A percentile compares a stretch with the other conserved stretches of the same genome.
Evolutionary conservation across 768 basidiomycete species (phyloP).

Genomic region (Pleurotus ostreatus): DNA sequence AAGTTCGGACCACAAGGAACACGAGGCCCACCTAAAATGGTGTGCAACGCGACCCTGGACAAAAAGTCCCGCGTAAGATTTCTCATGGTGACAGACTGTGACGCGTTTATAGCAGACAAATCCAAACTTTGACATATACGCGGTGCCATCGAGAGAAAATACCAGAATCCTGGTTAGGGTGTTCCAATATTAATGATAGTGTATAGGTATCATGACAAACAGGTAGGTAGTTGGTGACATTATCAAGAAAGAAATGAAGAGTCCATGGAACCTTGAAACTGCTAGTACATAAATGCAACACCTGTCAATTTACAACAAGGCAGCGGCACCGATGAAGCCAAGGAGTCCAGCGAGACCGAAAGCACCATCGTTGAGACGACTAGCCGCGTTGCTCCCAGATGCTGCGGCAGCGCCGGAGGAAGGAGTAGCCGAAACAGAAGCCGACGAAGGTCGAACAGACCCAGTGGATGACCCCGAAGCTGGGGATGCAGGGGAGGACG

Average conservation of each 20-base stretch:
- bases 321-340: constrained; percentile 43
- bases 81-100: neutral
- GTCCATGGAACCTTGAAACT: neutral
- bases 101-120: neutral
- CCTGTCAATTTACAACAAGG: constrained; percentile 34
- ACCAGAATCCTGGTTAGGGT: too few relatives aligned
- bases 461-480: constrained; percentile 2
- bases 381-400: constrained; percentile 15
- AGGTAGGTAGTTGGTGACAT: too few relatives aligned
- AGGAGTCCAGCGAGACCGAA: constrained; percentile 46
- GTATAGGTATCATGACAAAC: too few relatives aligned
- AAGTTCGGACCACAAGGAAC: constrained; percentile 2
- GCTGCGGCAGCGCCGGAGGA: constrained; percentile 25
- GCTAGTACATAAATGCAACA: neutral
- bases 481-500: constrained; percentile 11
- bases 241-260: too few relatives aligned
- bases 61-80: neutral
- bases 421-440: constrained; percentile 16
- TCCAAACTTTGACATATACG: too few relatives aligned
- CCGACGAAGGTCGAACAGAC: constrained; percentile 14
- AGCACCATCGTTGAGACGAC: constrained; percentile 23
- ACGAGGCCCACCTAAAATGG: neutral
- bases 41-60: constrained; percentile 1
- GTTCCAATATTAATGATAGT: too few relatives aligned
- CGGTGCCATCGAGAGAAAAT: too few relatives aligned